Conservation (phyloP, 73 alveolate genomes). For the Symbiodinium natans region DNA sequence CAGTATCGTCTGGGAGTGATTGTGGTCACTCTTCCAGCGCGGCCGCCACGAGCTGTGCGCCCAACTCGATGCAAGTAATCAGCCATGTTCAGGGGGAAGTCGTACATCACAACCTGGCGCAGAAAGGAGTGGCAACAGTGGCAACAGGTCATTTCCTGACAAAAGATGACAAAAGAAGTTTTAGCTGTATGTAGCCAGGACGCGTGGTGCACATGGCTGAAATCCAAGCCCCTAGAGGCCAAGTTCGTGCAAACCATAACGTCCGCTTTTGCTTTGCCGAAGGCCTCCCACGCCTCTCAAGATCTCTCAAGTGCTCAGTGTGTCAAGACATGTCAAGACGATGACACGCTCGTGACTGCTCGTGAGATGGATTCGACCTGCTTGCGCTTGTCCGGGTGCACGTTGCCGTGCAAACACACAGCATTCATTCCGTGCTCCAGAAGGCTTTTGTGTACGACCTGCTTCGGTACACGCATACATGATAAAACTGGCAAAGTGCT, state of each 20-base stretch:
- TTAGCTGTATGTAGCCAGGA: not conserved
- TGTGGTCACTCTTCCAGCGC: conserved; percentile 96
- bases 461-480: not conserved
- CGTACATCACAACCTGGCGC: conserved; percentile 97
- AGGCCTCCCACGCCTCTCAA: not conserved
- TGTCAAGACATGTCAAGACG: too few relatives aligned
- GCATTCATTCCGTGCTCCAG: conserved; percentile 83
- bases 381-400: conserved; percentile 87
- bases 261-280: not conserved
- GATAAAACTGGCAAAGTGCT: not conserved
- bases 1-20: conserved; percentile 65
- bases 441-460: conserved; percentile 30
- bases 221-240: conserved; percentile 96
- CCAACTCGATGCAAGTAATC: conserved; percentile 99
- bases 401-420: conserved; percentile 65
- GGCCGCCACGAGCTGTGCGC: conserved; percentile 98
- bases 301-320: too few relatives aligned
- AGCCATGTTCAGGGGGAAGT: conserved; percentile 97
- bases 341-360: too few relatives aligned
- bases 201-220: conserved; percentile 95
- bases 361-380: too few relatives aligned
- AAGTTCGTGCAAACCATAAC: conserved; percentile 95
- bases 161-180: not conserved
- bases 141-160: not conserved
- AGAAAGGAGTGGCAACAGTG: not conserved